phyloP scores from a whole-genome alignment of 2,329 filamentous ascomycete genomes.

The Calonectria henricotiae region DNA sequence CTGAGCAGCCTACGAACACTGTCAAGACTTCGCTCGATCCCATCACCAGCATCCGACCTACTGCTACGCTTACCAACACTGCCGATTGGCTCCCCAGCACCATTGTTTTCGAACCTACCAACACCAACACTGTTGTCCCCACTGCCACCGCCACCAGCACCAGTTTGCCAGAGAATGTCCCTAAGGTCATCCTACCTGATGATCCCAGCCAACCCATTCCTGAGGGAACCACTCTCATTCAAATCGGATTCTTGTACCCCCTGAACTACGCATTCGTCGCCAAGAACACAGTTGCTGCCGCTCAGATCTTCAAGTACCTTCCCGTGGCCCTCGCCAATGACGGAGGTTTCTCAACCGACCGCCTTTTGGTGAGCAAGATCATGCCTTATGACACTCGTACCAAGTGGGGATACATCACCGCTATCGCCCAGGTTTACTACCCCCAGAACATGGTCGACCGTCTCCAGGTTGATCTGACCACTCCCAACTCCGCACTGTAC shows the following conservation, averaged over 20 bases:
- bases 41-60: slow-evolving; percentile 62
- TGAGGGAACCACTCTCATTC: slow-evolving; percentile 79
- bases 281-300: slow-evolving; percentile 78
- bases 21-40: slow-evolving; percentile 45
- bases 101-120: slow-evolving; percentile 70
- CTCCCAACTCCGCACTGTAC: slow-evolving; percentile 83
- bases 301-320: slow-evolving; percentile 88
- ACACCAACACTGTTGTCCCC: slow-evolving; percentile 48
- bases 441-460: slow-evolving; percentile 79
- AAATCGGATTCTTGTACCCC: slow-evolving; percentile 86
- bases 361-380: slow-evolving; percentile 80
- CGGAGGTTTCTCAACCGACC: slow-evolving; percentile 68
- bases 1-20: slow-evolving; percentile 43
- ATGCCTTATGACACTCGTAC: slow-evolving; percentile 82
- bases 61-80: slow-evolving; percentile 63
- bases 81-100: slow-evolving; percentile 72
- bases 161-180: slow-evolving; percentile 77
- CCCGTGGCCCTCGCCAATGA: slow-evolving; percentile 80
- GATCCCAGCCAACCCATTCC: slow-evolving; percentile 70
- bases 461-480: slow-evolving; percentile 79
- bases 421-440: slow-evolving; percentile 79
- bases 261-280: slow-evolving; percentile 91
- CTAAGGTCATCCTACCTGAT: slow-evolving; percentile 82
- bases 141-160: slow-evolving; percentile 61
- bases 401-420: slow-evolving; percentile 85